Evolutionary conservation across 495 filamentous ascomycete species (phyloP), one percentile per base, ranked within the genome.

Genomic region (Chaetomium cochliodes): DNA sequence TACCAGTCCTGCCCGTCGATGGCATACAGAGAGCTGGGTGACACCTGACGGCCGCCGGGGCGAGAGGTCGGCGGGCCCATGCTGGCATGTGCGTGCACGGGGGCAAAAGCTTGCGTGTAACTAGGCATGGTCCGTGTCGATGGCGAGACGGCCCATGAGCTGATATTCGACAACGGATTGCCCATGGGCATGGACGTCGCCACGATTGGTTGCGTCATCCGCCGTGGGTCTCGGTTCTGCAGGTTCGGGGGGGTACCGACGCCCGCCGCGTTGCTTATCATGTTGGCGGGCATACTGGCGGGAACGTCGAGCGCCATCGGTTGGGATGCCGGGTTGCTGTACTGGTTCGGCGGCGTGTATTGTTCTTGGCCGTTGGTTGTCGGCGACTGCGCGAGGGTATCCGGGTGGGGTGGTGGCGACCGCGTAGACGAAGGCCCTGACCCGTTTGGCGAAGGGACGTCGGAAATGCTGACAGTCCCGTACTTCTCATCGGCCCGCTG

Each of bases 401-500:
- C 46, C n/a, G 46, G 8, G 46, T 50, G 54, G 6, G 74, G 72
- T 3, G 72, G 70, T 25, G 74, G 73, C 18, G 74, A 73, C 0
- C 67, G 69, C 11, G 69, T 67, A 5, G 70, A 54, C 16, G 69
- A 68, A 7, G 49, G 25, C 1, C 13, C 56, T 3, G 70, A 58
- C 26, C 63, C 63, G 57, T 79, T 76, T 39, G 80, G 83, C 16
- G 82, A 84, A 7, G 83, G 83, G n/a, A 85, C 82, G 66, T 85
- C 83, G 4, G 79, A 78, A 3, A 81, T 81, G 66, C 79, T 82
- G 70, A 84, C 84, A 13, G 76, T 77, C 15, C 82, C 83, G 67
- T 76, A 85, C 63, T 78, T 80, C 60, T 81, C 79, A 68, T 85
- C 83, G 26, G 82, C 80, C 50, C 92, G 86, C 54, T 85, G 82